A percentile compares a stretch with the other conserved stretches of the same genome.
Evolutionary conservation across 805 yeast genomes (phyloP).

Genomic region (Saturnispora hagleri): DNA sequence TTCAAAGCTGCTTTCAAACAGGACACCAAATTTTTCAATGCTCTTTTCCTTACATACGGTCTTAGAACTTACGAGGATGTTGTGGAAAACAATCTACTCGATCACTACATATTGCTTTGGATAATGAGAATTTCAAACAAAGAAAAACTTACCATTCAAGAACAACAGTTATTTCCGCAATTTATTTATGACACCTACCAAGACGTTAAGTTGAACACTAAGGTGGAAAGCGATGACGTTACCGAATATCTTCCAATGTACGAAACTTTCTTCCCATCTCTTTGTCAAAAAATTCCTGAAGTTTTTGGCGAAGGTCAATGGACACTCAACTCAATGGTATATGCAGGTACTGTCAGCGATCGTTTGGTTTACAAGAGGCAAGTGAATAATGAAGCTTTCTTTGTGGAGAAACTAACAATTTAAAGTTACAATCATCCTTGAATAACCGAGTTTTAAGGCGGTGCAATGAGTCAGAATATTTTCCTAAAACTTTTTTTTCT

Average conservation of each 20-base stretch:
- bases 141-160: conserved; percentile 25
- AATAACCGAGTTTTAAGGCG: neutral
- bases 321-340: conserved; percentile 39
- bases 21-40: conserved; percentile 34
- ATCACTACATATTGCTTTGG: conserved; percentile 55
- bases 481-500: neutral
- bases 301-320: conserved; percentile 43
- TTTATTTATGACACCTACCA: conserved; percentile 33
- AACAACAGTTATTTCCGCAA: conserved; percentile 35
- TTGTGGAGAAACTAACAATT: conserved; percentile 8
- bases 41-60: conserved; percentile 50
- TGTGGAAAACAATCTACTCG: conserved; percentile 37
- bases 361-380: conserved; percentile 22
- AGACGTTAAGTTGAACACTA: conserved; percentile 25
- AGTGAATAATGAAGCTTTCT: conserved; percentile 21
- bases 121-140: conserved; percentile 49
- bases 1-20: conserved; percentile 37
- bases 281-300: conserved; percentile 38
- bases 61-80: conserved; percentile 45
- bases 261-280: conserved; percentile 33
- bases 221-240: conserved; percentile 43
- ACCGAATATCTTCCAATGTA: conserved; percentile 45
- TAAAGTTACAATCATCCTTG: neutral
- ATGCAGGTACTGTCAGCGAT: conserved; percentile 30
- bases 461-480: conserved; percentile 7